A percentile compares a stretch with the other conserved stretches of the same genome.
Conservation (phyloP, 148 eudicot genomes). For the Rhododendron kiyosumense region DNA sequence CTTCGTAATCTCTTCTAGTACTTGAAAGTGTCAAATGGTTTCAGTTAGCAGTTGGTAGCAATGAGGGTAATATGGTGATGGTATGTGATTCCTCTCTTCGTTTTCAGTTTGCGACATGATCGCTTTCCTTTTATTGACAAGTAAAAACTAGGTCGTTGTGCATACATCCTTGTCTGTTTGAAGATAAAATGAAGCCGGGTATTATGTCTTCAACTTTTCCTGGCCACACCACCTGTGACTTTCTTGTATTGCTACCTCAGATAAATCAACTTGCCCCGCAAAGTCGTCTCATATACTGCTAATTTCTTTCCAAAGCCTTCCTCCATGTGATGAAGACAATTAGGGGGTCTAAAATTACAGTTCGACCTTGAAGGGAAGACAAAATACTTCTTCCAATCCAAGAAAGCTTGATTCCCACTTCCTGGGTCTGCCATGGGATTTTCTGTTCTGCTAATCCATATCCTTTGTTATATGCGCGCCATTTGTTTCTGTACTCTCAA, state of each 20-base stretch:
- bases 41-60: neutral
- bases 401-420: neutral
- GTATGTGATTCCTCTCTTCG: neutral
- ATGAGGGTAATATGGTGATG: neutral
- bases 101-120: neutral
- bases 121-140: neutral
- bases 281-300: neutral
- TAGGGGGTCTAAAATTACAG: neutral
- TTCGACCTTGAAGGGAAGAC: neutral
- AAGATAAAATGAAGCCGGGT: neutral
- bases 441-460: neutral
- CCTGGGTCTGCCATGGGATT: neutral
- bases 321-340: neutral
- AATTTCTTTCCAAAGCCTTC: neutral
- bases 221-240: neutral
- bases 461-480: neutral
- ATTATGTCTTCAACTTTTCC: neutral
- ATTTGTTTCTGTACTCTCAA: neutral
- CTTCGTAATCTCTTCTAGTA: neutral
- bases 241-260: neutral
- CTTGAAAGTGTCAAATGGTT: neutral
- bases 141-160: neutral
- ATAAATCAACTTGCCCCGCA: neutral
- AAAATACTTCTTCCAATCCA: neutral
- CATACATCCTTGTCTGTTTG: neutral